Evolutionary conservation across 2,329 filamentous ascomycete species (phyloP), one percentile per base, ranked within the genome.

Genomic region (Paecilomyces variotii): DNA sequence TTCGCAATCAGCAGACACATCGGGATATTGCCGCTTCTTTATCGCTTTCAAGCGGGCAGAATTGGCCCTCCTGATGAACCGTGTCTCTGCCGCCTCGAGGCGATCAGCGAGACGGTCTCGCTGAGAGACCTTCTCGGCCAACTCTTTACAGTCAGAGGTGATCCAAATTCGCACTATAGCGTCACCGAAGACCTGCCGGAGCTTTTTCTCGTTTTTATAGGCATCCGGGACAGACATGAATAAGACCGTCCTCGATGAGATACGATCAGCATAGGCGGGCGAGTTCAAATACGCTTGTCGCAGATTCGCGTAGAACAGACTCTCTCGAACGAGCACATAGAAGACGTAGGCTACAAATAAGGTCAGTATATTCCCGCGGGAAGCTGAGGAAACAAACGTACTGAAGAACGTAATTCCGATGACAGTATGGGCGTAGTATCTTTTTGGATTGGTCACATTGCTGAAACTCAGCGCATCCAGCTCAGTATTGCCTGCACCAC

Each of bases 211-310:
- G 61, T 91, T 84, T 59, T 92, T 84, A 62, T 93, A 95, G 0
- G 84, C 77, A 7, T 86, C 80, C 0, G 93, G 93, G 0, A 97
- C 90, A 0, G 89, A 90, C 53, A 91, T 88, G 74, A 96, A 91
- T 6, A 99, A 82, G 0, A 97, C 88, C 0, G 92, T 96, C 54
- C 90, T 84, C 0, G 92, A 92, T 1, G 93, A 97, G 34, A 97
- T 86, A 54, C 92, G 88, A 66, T 88, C 87, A 53, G 90, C 83
- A 72, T 94, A 94, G 49, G 89, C 81, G 11, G 91, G 90, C 2
- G 91, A 92, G 55, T 96, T 84, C 55, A 96, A 84, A 75, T 93
- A 96, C 0, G 92, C 92, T 76, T 97, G 92, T 59, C 92, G 88
- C 26, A 97, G 77, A 66, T 94, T 95, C 74, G 96, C 87, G 74